Percentiles rank a stretch among this genome's conserved stretches.
Conservation (phyloP, 805 yeast genomes). For the Hanseniaspora taiwanica region DNA sequence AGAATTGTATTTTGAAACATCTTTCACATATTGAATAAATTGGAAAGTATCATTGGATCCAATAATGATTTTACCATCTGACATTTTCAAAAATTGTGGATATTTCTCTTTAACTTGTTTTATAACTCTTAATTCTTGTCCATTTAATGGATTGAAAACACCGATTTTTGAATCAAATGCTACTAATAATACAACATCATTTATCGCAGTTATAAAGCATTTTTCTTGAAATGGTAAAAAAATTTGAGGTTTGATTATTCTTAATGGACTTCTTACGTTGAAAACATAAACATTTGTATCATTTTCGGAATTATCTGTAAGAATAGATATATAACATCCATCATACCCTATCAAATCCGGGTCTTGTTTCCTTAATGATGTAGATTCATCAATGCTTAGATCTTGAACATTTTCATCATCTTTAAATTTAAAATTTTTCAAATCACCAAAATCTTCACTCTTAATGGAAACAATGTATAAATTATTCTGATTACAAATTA, state of each 20-base stretch:
- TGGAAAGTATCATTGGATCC: slow-evolving; percentile 20
- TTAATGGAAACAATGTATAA: slow-evolving; percentile 16
- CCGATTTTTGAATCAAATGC: slow-evolving; percentile 18
- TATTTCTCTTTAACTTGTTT: slow-evolving; percentile 7
- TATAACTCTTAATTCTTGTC: slow-evolving; percentile 16
- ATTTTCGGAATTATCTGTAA: slow-evolving; percentile 14
- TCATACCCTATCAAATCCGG: slow-evolving; percentile 19
- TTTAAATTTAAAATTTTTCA: slow-evolving; percentile 9
- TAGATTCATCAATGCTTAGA: slow-evolving; percentile 17
- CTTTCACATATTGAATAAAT: slow-evolving; percentile 16
- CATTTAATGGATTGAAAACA: slow-evolving; percentile 19
- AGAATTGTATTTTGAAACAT: slow-evolving; percentile 7
- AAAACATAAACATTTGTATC: slow-evolving; percentile 15
- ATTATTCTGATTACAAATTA: slow-evolving; percentile 12
- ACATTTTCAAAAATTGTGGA: slow-evolving; percentile 20
- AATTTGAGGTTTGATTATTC: slow-evolving; percentile 9
- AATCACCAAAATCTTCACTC: slow-evolving; percentile 14
- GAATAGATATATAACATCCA: slow-evolving; percentile 21
- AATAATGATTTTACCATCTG: slow-evolving; percentile 20
- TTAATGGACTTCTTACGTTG: slow-evolving; percentile 12
- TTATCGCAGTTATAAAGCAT: slow-evolving; percentile 17
- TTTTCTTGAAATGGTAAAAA: slow-evolving; percentile 14
- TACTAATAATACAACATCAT: slow-evolving; percentile 18
- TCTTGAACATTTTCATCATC: slow-evolving; percentile 6
- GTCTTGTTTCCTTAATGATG: slow-evolving; percentile 17